Evolutionary conservation across 2,329 filamentous ascomycete genomes (phyloP).

Genomic region (Cordyceps pruinosa): DNA sequence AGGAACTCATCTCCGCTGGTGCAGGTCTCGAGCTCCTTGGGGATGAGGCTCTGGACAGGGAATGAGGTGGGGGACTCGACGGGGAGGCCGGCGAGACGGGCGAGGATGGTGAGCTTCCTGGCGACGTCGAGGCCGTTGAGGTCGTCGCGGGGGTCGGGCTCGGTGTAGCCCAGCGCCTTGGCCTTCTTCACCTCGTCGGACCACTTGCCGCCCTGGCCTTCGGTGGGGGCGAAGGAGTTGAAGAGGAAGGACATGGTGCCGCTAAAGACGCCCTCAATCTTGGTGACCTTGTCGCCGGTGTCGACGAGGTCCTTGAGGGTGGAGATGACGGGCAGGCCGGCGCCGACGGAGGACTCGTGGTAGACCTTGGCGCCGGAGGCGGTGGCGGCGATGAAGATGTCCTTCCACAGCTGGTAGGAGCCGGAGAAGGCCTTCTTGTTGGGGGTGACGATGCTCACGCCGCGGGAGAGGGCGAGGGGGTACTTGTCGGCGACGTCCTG

Average conservation of each 20-base stretch:
- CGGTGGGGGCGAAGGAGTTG: constrained; percentile 87
- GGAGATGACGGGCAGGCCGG: constrained; percentile 86
- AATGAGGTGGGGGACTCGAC: constrained; percentile 82
- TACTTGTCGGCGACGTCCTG: constrained; percentile 79
- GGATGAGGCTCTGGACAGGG: constrained; percentile 90
- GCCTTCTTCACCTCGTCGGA: constrained; percentile 87
- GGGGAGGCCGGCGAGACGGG: constrained; percentile 72
- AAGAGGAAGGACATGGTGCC: constrained; percentile 98
- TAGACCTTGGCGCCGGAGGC: constrained; percentile 74
- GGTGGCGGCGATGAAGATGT: constrained; percentile 71
- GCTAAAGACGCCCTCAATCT: constrained; percentile 95
- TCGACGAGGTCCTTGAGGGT: constrained; percentile 91
- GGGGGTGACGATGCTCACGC: constrained; percentile 87
- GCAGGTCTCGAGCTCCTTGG: constrained; percentile 72
- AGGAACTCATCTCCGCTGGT: constrained; percentile 81
- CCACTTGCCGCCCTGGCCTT: constrained; percentile 71
- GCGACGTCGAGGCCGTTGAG: constrained; percentile 86
- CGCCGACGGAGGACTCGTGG: constrained; percentile 92
- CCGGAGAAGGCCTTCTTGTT: constrained; percentile 98
- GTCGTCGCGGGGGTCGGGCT: constrained; percentile 81
- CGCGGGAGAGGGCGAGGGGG: constrained; percentile 69
- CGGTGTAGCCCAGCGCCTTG: constrained; percentile 87
- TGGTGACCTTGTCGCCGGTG: constrained; percentile 84
- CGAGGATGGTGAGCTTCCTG: constrained; percentile 92
- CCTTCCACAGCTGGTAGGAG: constrained; percentile 72